Base-by-base conservation (phyloP, 306 rosid genomes). In the Malus orientalis region DNA sequence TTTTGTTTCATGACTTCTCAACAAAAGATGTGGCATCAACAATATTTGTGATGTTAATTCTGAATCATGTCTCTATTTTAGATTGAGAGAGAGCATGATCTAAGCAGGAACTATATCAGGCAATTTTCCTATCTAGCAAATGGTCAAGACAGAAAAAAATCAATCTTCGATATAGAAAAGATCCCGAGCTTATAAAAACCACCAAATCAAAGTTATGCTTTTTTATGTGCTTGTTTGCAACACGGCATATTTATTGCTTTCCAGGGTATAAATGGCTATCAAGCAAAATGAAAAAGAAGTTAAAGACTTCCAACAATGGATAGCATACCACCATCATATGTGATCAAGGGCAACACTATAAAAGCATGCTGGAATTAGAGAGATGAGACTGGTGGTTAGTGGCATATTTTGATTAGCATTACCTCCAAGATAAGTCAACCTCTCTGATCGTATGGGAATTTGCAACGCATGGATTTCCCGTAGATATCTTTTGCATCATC, bases 401-500 rank as follows among this genome's bases (percentile, higher is more conserved):
- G 66, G 38, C 59, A 32, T 61, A 84, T 22, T 63, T 63, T 69
- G 67, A 80, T 81, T 59, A 25, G 74, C 73, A 73, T 81, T 5
- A 95, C 99, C 97, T 92, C 99, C 84, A 95, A 61, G 99, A 23
- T 23, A 23, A 23, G 25, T 23, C 25, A 23, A 23, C 25, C 25
- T 23, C 25, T 23, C 25, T 23, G 25, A 23, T 23, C 25, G 25
- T 23, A 23, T 23, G 25, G 25, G 25, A 23, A 23, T 23, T 23
- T 1, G 25, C 25, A 23, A 23, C 25, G 25, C 25, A 23, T 23
- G 25, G 25, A 23, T 23, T 23, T 23, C 25, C 25, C 25, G 25
- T 23, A 23, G 25, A 23, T 23, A 23, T 23, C 25, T 23, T 23
- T 23, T 23, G 25, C 25, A 23, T 23, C 25, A 23, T 23, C 25